Percentiles rank a stretch among this genome's conserved stretches.
Evolutionary conservation across 148 eudicot genomes (phyloP).

Genomic region (Spergularia bocconei): DNA sequence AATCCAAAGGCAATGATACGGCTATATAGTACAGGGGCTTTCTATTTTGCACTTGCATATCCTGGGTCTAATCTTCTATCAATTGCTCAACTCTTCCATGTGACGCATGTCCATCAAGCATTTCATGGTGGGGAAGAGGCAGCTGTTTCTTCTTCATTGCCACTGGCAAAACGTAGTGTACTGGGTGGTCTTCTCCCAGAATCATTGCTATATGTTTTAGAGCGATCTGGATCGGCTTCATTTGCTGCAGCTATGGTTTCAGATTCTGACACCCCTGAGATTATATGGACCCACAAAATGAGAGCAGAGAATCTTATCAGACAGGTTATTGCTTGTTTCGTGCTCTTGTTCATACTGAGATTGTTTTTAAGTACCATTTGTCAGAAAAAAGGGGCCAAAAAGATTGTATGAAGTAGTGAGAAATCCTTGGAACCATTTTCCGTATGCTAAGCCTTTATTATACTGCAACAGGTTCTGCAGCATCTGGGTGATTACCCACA

Average conservation of each 20-base stretch:
- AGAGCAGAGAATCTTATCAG: slow-evolving; percentile 94
- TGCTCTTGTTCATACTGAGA: slow-evolving; percentile 3
- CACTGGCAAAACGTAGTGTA: slow-evolving; percentile 96
- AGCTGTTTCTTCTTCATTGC: slow-evolving; percentile 92
- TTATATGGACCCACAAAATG: slow-evolving; percentile 99
- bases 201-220: slow-evolving; percentile 90
- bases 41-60: slow-evolving; percentile 97
- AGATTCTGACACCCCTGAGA: slow-evolving; percentile 99
- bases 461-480: slow-evolving; percentile 71
- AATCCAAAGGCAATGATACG: slow-evolving; percentile 98
- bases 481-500: slow-evolving; percentile 99
- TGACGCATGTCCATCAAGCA: slow-evolving; percentile 94
- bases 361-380: neutral
- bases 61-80: slow-evolving; percentile 97
- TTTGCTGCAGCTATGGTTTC: slow-evolving; percentile 99
- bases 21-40: slow-evolving; percentile 87
- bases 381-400: too few species aligned
- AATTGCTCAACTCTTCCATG: slow-evolving; percentile 79
- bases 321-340: slow-evolving; percentile 56
- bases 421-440: neutral
- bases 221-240: slow-evolving; percentile 90
- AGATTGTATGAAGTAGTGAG: neutral
- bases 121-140: slow-evolving; percentile 99
- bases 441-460: slow-evolving; percentile 14
- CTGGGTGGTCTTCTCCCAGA: slow-evolving; percentile 97